Conservation (phyloP, 306 rosid species). For the Cyamopsis tetragonoloba region DNA sequence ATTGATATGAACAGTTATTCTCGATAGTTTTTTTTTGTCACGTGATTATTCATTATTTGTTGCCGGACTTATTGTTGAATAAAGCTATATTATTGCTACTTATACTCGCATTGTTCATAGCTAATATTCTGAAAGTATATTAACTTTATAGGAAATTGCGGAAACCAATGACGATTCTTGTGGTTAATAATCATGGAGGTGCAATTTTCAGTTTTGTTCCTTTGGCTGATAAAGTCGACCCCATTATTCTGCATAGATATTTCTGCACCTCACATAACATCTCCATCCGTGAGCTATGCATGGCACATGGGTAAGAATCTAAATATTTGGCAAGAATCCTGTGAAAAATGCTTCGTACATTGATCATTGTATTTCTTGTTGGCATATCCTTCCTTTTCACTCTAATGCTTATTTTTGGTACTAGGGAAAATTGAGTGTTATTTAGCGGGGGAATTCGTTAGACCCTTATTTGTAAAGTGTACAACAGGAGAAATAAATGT, state of each 20-base stretch:
- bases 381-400: not conserved
- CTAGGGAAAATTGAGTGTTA: no score
- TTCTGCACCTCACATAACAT: constrained; percentile 82
- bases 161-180: constrained; percentile 84
- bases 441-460: no score
- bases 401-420: not conserved
- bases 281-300: constrained; percentile 58
- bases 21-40: not conserved
- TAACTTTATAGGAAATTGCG: constrained; percentile 58
- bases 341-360: not conserved
- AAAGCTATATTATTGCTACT: not conserved
- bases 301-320: constrained; percentile 75
- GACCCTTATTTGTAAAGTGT: no score
- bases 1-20: not conserved
- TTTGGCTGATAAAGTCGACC: constrained; percentile 60
- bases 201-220: constrained; percentile 93
- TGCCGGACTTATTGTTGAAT: not conserved
- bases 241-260: constrained; percentile 53
- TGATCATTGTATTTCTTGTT: not conserved
- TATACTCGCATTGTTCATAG: not conserved
- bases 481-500: no score
- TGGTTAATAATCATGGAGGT: constrained; percentile 90
- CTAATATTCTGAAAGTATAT: constrained; percentile 20
- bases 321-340: constrained; percentile 7
- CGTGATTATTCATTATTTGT: not conserved